Conservation (phyloP, 139 green algal species). For the Micractinium conductrix region DNA sequence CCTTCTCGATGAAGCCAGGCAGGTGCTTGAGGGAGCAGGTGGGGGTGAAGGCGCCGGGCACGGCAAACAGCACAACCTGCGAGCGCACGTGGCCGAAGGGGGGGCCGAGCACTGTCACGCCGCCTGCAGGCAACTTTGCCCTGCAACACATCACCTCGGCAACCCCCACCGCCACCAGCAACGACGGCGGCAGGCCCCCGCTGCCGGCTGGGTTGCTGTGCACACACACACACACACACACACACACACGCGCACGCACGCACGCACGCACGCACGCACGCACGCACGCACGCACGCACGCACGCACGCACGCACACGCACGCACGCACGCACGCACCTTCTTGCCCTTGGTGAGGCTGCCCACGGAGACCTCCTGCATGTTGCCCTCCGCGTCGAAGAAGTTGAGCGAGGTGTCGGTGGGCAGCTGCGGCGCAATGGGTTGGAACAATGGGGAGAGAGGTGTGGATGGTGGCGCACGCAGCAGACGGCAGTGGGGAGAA, state of each 20-base stretch:
- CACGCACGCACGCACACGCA: no score
- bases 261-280: no score
- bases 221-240: no score
- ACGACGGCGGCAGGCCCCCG: no score
- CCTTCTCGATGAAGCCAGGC: slow-evolving; percentile 91
- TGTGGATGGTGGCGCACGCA: background rate
- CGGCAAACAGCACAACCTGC: slow-evolving; percentile 88
- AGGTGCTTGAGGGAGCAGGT: slow-evolving; percentile 95
- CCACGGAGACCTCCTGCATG: slow-evolving; percentile 85
- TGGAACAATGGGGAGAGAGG: background rate
- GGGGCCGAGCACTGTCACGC: no score
- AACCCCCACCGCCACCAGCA: background rate
- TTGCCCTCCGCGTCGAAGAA: slow-evolving; percentile 94
- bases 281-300: no score
- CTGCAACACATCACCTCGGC: background rate
- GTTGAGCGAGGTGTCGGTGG: slow-evolving; percentile 70
- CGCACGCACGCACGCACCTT: slow-evolving; percentile 82
- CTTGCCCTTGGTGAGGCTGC: slow-evolving; percentile 89
- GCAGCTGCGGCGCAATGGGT: slow-evolving; percentile 46
- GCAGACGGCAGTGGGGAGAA: background rate
- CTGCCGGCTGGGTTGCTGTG: no score
- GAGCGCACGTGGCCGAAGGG: background rate
- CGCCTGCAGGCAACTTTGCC: background rate
- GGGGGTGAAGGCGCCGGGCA: slow-evolving; percentile 92
- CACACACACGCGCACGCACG: no score